These are phyloP conservation scores for Podospora conica DNA, from an alignment of 495 filamentous ascomycete species.

Conservation along the genomic window DNA sequence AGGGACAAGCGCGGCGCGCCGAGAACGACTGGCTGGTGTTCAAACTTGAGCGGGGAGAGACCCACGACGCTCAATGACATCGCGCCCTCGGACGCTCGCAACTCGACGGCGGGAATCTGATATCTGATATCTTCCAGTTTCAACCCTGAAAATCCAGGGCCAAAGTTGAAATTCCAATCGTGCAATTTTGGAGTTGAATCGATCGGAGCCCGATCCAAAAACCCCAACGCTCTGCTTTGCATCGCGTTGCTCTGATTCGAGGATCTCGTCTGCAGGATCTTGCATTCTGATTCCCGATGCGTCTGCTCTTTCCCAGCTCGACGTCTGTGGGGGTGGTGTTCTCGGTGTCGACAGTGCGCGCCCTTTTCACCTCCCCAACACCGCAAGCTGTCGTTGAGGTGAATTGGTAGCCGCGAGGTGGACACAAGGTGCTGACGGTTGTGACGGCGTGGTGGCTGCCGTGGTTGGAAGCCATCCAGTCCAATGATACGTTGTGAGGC, in stretches of 20 bases:
- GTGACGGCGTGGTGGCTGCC: neutral
- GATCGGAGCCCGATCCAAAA: neutral
- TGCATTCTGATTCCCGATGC: conserved; percentile 3
- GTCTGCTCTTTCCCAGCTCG: neutral
- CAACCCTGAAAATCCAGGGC: neutral
- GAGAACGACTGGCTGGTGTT: neutral
- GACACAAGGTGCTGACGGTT: neutral
- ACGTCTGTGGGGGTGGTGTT: neutral
- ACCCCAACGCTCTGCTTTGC: neutral
- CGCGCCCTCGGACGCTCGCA: neutral
- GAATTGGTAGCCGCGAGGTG: neutral
- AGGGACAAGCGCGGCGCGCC: neutral
- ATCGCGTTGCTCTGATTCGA: conserved; percentile 12
- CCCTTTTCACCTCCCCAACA: neutral
- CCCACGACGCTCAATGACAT: neutral
- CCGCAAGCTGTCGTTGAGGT: too few relatives aligned
- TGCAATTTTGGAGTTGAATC: neutral
- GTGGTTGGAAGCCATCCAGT: neutral
- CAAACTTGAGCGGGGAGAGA: neutral
- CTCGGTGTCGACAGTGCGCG: neutral
- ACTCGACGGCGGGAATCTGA: conserved; percentile 1
- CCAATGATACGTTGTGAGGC: neutral
- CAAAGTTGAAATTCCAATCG: neutral
- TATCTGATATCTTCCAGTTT: conserved; percentile 1
- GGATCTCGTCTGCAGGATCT: conserved; percentile 5